Evolutionary conservation across 352 stramenopile genomes (phyloP).

Genomic region (Globisporangium heterothallicum): DNA sequence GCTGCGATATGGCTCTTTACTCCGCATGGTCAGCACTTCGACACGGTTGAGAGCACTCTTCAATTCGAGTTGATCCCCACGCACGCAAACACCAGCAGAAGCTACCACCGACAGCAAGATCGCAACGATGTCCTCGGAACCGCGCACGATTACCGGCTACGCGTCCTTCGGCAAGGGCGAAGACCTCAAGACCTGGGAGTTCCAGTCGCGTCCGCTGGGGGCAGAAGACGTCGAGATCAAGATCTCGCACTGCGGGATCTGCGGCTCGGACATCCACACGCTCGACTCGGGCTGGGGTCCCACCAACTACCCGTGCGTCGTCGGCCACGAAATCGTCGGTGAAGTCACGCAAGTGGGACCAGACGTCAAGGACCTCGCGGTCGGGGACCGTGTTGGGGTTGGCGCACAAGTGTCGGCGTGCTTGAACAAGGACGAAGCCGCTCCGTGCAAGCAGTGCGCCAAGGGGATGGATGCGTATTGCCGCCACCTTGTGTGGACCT

Average conservation of each 20-base stretch:
- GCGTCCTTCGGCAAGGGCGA: slow-evolving; percentile 31
- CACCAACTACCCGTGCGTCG: slow-evolving; percentile 35
- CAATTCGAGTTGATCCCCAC: too few relatives aligned
- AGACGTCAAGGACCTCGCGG: slow-evolving; percentile 51
- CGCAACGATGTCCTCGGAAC: slow-evolving; percentile 7
- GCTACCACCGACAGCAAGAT: too few relatives aligned
- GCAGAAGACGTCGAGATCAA: slow-evolving; percentile 50
- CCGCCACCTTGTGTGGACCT: slow-evolving; percentile 31
- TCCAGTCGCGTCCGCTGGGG: slow-evolving; percentile 38
- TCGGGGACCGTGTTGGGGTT: slow-evolving; percentile 76
- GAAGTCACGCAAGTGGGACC: slow-evolving; percentile 30
- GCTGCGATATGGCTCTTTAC: too few relatives aligned
- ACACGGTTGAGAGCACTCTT: too few relatives aligned
- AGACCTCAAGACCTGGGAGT: slow-evolving; percentile 32
- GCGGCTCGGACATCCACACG: slow-evolving; percentile 48
- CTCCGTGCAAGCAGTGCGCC: slow-evolving; percentile 53
- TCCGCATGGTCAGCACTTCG: too few relatives aligned
- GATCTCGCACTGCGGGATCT: slow-evolving; percentile 60
- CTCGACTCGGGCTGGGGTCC: slow-evolving; percentile 43
- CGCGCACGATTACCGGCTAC: slow-evolving; percentile 36
- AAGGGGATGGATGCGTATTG: slow-evolving; percentile 61
- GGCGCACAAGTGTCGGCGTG: slow-evolving; percentile 72
- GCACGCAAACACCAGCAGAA: too few relatives aligned
- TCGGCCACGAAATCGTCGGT: slow-evolving; percentile 54
- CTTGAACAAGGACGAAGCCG: slow-evolving; percentile 41